Evolutionary conservation across 2,329 filamentous ascomycete species (phyloP).

Genomic region (Hymenoscyphus repandus): DNA sequence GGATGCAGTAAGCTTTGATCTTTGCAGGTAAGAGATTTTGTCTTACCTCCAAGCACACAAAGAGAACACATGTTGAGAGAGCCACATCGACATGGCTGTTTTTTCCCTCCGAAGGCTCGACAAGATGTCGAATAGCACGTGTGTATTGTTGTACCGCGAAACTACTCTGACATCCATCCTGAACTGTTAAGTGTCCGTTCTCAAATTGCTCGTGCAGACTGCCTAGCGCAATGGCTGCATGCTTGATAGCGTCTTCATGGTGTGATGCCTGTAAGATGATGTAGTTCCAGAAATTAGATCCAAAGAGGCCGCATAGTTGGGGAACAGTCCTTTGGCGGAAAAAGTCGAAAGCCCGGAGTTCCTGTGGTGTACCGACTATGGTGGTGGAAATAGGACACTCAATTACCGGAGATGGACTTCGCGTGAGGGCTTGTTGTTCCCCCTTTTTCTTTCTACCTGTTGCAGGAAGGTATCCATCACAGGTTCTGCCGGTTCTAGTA

Average conservation of each 20-base stretch:
- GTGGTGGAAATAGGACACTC: background rate
- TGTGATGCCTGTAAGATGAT: slow-evolving; percentile 59
- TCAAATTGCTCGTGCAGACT: slow-evolving; percentile 6
- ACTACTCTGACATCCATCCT: background rate
- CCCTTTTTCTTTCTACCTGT: background rate
- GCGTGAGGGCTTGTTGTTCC: background rate
- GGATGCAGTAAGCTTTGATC: too few relatives aligned
- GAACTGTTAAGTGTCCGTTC: background rate
- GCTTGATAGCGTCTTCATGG: slow-evolving; percentile 22
- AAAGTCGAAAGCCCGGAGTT: slow-evolving; percentile 4
- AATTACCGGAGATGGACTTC: background rate
- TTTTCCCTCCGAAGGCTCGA: slow-evolving; percentile 9
- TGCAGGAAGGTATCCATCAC: slow-evolving; percentile 5
- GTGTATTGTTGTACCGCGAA: slow-evolving; percentile 3
- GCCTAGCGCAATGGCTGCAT: slow-evolving; percentile 3
- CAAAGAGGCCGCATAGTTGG: slow-evolving; percentile 39
- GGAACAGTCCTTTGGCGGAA: slow-evolving; percentile 3
- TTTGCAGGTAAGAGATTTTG: too few relatives aligned
- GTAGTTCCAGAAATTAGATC: slow-evolving; percentile 56
- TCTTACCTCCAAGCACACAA: background rate
- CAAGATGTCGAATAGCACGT: background rate
- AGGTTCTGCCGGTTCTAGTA: slow-evolving; percentile 3
- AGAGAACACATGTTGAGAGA: slow-evolving; percentile 4
- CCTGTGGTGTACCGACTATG: background rate
- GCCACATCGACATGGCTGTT: background rate